Evolutionary conservation across 345 rosid genomes (phyloP), one percentile per base, ranked within the genome.

Genomic region (Eucalyptus polybractea): DNA sequence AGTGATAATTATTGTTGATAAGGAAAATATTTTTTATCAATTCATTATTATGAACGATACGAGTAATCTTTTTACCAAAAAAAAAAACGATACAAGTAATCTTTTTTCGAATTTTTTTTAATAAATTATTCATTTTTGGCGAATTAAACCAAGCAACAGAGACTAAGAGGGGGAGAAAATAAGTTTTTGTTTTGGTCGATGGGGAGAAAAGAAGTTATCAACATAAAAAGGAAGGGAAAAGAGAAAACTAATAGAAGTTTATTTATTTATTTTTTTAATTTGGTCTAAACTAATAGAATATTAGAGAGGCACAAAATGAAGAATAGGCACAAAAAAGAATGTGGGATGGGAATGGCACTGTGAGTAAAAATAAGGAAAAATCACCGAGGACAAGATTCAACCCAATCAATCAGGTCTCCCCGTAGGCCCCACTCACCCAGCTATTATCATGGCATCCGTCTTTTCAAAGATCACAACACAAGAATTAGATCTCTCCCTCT

Each of bases 31-130:
- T n/a, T 65, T 29, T n/a, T 6, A 65, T n/a, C 3, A 4, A n/a
- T n/a, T 29, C 4, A n/a, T n/a, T 14, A 29, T 65, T 65, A 7
- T 2, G 8, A 29, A 31, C 0, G 0, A 65, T n/a, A 7, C 0
- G 4, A 29, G 7, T 6, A 4, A 60, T 60, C 3, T 2, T 13
- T 62, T 27, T 27, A 37, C 40, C 40, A n/a, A n/a, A 33, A 37
- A 37, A 37, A 37, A 37, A 37, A 29, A 31, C 0, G 0, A 65
- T n/a, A 7, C 0, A 3, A 29, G 7, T 6, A 4, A 60, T 60
- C 3, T 2, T 13, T 62, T 27, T 27, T 27, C 2, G 31, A 5
- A 13, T 33, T 53, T 53, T 53, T 53, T 53, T 19, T 7, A 2
- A 17, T 7, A 51, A 53, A 53, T 53, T 53, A 53, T 53, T 19